A percentile compares a stretch with the other conserved stretches of the same genome.
Conservation (phyloP, 306 rosid genomes). For the Erythrophleum fordii region DNA sequence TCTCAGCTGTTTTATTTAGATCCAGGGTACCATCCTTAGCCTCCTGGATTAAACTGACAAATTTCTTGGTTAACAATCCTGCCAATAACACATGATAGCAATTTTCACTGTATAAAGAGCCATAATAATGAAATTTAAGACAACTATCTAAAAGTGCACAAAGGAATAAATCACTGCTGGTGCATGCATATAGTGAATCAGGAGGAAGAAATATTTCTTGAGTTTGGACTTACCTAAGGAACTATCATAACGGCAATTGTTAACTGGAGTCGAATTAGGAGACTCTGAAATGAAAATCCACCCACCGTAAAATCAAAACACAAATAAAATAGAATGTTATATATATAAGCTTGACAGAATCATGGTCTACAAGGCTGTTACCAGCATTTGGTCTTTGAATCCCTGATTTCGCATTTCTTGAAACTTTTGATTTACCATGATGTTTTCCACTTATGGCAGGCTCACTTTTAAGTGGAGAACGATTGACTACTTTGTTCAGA, state of each 20-base stretch:
- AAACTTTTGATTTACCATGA: conserved; percentile 48
- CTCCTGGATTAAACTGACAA: conserved; percentile 61
- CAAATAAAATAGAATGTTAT: not conserved
- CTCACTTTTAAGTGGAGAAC: conserved; percentile 38
- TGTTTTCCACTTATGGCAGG: conserved; percentile 39
- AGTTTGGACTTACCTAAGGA: conserved; percentile 70
- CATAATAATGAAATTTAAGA: conserved; percentile 26
- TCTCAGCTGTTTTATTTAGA: conserved; percentile 68
- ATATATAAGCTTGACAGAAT: conserved; percentile 21
- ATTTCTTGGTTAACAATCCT: conserved; percentile 90
- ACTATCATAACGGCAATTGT: conserved; percentile 72
- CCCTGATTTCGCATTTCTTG: conserved; percentile 54
- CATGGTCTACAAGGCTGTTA: conserved; percentile 34
- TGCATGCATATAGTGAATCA: not conserved
- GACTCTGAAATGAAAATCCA: conserved; percentile 44
- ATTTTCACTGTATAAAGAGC: conserved; percentile 16
- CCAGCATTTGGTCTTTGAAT: conserved; percentile 43
- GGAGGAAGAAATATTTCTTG: conserved; percentile 14
- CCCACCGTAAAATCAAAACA: conserved; percentile 10
- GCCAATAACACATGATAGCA: conserved; percentile 39
- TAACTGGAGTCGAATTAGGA: conserved; percentile 42
- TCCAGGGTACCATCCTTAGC: conserved; percentile 79
- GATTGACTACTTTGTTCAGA: conserved; percentile 35
- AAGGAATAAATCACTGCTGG: not conserved
- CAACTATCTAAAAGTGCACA: not conserved